phyloP scores from a whole-genome alignment of 2,329 filamentous ascomycete species.

The Aureobasidium sp. region DNA sequence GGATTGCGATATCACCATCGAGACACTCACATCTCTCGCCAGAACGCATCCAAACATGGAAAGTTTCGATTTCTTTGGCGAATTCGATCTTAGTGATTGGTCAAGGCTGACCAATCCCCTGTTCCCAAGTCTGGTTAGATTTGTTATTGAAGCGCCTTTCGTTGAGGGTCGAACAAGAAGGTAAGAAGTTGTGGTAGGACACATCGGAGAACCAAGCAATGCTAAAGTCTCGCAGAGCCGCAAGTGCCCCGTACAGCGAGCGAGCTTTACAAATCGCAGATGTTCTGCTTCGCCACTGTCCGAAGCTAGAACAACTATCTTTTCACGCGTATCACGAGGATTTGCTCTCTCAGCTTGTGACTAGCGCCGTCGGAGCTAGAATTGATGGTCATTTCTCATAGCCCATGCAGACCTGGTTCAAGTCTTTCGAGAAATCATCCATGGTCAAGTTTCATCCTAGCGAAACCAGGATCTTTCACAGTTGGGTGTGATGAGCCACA shows the following conservation, averaged over 20 bases:
- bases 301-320: background rate
- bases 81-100: background rate
- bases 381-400: background rate
- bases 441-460: background rate
- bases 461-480: background rate
- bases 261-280: background rate
- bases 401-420: background rate
- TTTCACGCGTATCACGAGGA: background rate
- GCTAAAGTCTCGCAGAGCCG: background rate
- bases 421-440: background rate
- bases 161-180: background rate
- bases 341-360: background rate
- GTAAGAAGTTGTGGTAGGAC: background rate
- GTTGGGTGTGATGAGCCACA: background rate
- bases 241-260: background rate
- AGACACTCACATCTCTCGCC: background rate
- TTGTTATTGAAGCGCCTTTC: background rate
- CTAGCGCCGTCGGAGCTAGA: background rate
- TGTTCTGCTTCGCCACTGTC: background rate
- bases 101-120: background rate
- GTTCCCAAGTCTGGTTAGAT: background rate
- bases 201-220: background rate
- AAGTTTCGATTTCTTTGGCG: background rate
- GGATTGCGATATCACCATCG: background rate
- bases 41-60: background rate